Percentiles rank a stretch among this genome's conserved stretches.
Evolutionary conservation across 2,329 filamentous ascomycete genomes (phyloP).

Genomic region (Ophiostoma piceae): DNA sequence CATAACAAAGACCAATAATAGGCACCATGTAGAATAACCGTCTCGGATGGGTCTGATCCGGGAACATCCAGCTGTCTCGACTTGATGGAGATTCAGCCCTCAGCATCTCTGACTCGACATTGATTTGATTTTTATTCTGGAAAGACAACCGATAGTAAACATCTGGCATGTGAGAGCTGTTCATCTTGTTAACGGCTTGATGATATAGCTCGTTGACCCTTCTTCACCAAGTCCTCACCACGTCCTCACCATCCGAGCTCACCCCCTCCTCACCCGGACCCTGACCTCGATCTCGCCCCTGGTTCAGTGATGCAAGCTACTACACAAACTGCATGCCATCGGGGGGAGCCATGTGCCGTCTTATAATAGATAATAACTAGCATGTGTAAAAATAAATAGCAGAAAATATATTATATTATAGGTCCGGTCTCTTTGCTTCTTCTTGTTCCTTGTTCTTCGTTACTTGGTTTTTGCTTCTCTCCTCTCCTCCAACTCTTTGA

Average conservation of each 20-base stretch:
- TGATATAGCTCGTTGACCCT: too few species aligned
- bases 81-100: not conserved
- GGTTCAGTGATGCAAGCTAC: not conserved
- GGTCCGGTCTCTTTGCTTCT: not conserved
- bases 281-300: constrained; percentile 11
- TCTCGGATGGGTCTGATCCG: not conserved
- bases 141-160: too few species aligned
- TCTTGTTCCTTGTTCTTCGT: not conserved
- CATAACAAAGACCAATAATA: not conserved
- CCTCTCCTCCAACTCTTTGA: not conserved
- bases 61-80: constrained; percentile 6
- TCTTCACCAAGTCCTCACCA: too few species aligned
- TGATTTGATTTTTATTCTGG: too few species aligned
- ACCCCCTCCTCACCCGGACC: not conserved
- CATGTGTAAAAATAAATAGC: not conserved
- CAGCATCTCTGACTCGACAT: too few species aligned
- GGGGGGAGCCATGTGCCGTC: not conserved
- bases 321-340: constrained; percentile 1
- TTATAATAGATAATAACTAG: not conserved
- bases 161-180: too few species aligned
- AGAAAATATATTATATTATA: not conserved
- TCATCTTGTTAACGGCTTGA: too few species aligned
- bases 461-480: not conserved
- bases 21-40: not conserved
- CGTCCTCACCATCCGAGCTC: not conserved